Evolutionary conservation across 2,329 filamentous ascomycete species (phyloP).

Genomic region (Clarireedia hainanense): DNA sequence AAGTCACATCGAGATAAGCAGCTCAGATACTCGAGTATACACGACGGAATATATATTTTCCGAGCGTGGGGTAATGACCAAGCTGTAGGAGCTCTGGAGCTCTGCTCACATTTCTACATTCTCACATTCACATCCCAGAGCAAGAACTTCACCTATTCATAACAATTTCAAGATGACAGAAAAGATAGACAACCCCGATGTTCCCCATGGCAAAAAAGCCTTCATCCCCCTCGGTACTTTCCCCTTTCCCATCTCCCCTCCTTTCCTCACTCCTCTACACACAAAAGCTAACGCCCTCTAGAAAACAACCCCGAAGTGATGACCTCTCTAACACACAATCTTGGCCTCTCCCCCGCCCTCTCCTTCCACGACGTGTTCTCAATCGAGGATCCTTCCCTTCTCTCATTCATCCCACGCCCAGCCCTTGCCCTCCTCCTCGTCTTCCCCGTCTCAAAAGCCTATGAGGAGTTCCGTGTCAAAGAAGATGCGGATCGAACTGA

Average conservation of each 20-base stretch:
- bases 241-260: not conserved
- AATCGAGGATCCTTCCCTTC: conserved; percentile 77
- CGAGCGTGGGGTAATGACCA: too few species aligned
- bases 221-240: conserved; percentile 28
- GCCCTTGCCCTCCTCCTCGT: conserved; percentile 86
- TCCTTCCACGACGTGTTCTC: conserved; percentile 89
- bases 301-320: conserved; percentile 85
- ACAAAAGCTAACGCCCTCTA: conserved; percentile 31
- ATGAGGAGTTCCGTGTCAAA: conserved; percentile 68
- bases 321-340: conserved; percentile 71
- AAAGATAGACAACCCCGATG: conserved; percentile 22
- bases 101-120: too few species aligned
- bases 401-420: conserved; percentile 83
- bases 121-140: too few species aligned
- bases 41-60: too few species aligned
- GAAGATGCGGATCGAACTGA: conserved; percentile 60
- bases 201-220: conserved; percentile 25
- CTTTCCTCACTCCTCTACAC: conserved; percentile 18
- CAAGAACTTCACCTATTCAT: too few species aligned
- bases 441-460: conserved; percentile 75
- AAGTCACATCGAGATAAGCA: too few species aligned
- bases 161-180: conserved; percentile 5
- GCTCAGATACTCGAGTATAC: too few species aligned
- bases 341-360: conserved; percentile 70
- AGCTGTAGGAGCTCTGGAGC: too few species aligned